These are phyloP conservation scores for Moricandia arvensis DNA, from an alignment of 345 rosid species.

Conservation along the genomic window DNA sequence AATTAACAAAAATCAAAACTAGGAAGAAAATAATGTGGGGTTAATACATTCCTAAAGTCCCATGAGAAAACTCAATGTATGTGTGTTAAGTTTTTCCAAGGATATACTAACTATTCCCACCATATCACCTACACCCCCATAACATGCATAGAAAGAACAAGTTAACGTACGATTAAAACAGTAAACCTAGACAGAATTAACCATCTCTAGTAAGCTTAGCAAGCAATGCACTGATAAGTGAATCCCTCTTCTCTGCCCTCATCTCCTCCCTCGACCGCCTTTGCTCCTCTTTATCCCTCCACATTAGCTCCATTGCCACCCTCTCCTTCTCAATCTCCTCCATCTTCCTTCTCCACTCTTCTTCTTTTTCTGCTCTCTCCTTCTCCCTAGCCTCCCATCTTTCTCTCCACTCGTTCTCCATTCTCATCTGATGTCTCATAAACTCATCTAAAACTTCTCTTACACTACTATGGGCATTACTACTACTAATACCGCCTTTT, in stretches of 20 bases:
- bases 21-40: conserved; percentile 12
- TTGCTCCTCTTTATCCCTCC: conserved; percentile 92
- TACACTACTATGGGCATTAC: conserved; percentile 31
- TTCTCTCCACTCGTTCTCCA: conserved; percentile 88
- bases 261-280: conserved; percentile 76
- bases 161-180: not conserved
- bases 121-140: conserved; percentile 17
- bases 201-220: conserved; percentile 70
- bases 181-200: conserved; percentile 12
- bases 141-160: not conserved
- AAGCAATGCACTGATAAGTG: conserved; percentile 71
- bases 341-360: conserved; percentile 95
- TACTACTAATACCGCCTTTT: conserved; percentile 36
- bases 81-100: not conserved
- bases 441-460: conserved; percentile 71
- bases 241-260: conserved; percentile 90
- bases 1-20: not conserved
- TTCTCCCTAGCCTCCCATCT: conserved; percentile 68
- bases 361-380: conserved; percentile 76
- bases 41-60: not conserved
- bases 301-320: conserved; percentile 70
- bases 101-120: conserved; percentile 8
- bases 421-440: conserved; percentile 74
- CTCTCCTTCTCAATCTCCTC: conserved; percentile 87
- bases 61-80: not conserved